Conservation (phyloP, 202 grass and related monocot species). For the Eragrostis tef region DNA sequence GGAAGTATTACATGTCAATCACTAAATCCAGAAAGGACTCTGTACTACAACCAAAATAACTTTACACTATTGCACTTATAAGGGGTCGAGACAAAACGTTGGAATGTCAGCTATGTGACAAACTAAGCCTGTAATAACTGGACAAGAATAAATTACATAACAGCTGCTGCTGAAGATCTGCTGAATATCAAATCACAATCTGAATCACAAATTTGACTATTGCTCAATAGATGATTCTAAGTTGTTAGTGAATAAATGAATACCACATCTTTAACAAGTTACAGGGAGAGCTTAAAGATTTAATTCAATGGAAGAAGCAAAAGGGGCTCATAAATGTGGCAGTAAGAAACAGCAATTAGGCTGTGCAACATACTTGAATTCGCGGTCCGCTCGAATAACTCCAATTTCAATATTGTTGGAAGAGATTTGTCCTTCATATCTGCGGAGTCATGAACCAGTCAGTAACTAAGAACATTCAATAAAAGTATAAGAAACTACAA, state of each 20-base stretch:
- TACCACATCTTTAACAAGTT: neutral
- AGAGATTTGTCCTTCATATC: constrained; percentile 96
- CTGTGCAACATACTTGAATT: constrained; percentile 75
- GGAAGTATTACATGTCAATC: constrained; percentile 18
- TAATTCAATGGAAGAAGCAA: constrained; percentile 13
- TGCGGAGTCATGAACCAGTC: constrained; percentile 46
- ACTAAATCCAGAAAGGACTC: constrained; percentile 22
- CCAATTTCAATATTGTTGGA: constrained; percentile 98
- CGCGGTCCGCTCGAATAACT: constrained; percentile 74
- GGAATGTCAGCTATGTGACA: neutral
- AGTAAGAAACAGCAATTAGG: constrained; percentile 20
- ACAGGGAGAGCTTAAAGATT: neutral
- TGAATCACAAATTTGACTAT: neutral
- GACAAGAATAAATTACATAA: neutral
- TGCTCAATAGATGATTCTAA: neutral
- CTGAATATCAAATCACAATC: neutral
- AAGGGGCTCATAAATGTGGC: neutral
- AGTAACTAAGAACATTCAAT: constrained; percentile 23
- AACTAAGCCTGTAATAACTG: neutral
- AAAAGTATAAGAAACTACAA: constrained; percentile 33
- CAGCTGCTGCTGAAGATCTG: neutral
- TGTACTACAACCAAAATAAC: neutral
- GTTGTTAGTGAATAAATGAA: neutral
- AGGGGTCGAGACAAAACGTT: neutral
- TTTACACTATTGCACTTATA: neutral